Evolutionary conservation across 2,329 filamentous ascomycete species (phyloP), one percentile per base, ranked within the genome.

Genomic region (Aspergillus amoenus): DNA sequence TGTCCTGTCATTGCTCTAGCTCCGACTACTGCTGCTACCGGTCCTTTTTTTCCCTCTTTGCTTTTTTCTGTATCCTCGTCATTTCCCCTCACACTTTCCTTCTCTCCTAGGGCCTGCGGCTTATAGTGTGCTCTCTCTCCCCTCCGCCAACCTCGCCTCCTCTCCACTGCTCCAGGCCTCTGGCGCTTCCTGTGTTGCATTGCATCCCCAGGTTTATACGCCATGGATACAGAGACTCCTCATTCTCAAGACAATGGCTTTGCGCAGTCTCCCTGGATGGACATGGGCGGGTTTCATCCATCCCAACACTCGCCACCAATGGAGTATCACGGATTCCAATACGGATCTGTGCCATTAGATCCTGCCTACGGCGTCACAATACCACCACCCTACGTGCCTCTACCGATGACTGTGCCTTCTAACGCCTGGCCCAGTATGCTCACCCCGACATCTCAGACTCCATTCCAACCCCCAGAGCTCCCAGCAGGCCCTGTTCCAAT

Each of bases 371-470:
- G 72, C 62, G 79, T 81, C 64, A 82, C 85, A 65, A 81, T 84
- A 64, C 82, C 82, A 64, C 81, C 84, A 60, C 78, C 84, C 59
- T 81, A 82, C 65, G 76, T 77, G 41, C 76, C 79, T 32, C 85
- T 89, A 21, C 88, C 90, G 69, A 78, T 93, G 62, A 87, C 90
- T 66, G 89, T 90, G 78, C 86, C 88, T 21, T 81, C 81, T 46
- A 82, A 88, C 51, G 66, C 71, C 61, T 95, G 91, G 91, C 91
- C 91, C 7, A 93, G 90, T 72, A 88, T 92, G 83, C 79, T 93
- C 70, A 89, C 50, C 15, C 53, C 88, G 45, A 89, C 88, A 11
- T 18, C 39, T 62, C 88, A 89, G 44, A 80, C 84, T 43, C 84
- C 75, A 63, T 91, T 85, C 68, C 51, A 46, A 9, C 81, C 85